These are phyloP conservation scores for Parathielavia appendiculata DNA, from an alignment of 495 filamentous ascomycete genomes.

Conservation along the genomic window DNA sequence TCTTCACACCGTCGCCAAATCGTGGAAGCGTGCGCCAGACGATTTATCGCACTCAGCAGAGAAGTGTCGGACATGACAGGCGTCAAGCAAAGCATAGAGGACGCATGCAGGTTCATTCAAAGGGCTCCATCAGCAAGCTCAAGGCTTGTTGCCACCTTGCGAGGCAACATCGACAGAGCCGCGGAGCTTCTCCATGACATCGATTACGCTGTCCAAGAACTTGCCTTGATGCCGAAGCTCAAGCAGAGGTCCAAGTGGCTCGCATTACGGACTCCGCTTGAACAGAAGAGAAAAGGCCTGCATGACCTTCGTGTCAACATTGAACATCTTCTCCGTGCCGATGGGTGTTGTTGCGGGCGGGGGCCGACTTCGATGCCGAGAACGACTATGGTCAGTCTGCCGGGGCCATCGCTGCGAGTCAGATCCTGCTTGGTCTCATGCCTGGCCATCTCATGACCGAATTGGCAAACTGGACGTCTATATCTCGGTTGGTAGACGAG, in stretches of 20 bases:
- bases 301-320: not conserved
- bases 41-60: not conserved
- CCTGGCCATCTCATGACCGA: not conserved
- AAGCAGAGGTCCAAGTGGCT: not conserved
- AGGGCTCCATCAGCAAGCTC: not conserved
- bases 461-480: not conserved
- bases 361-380: not conserved
- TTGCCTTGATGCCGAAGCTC: not conserved
- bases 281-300: not conserved
- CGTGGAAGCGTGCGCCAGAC: not conserved
- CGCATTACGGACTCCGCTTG: not conserved
- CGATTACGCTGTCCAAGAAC: not conserved
- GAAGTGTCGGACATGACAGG: not conserved
- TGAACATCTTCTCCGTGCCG: not conserved
- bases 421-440: not conserved
- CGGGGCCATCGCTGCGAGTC: not conserved
- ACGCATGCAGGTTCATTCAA: not conserved
- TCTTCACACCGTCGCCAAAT: not conserved
- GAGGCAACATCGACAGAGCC: not conserved
- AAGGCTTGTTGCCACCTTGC: not conserved
- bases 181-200: not conserved
- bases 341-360: not conserved
- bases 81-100: not conserved
- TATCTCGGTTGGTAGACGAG: not conserved
- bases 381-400: not conserved